phyloP scores from a whole-genome alignment of 192 early-diverging fungal species.

The Irineochytrium annulatum region DNA sequence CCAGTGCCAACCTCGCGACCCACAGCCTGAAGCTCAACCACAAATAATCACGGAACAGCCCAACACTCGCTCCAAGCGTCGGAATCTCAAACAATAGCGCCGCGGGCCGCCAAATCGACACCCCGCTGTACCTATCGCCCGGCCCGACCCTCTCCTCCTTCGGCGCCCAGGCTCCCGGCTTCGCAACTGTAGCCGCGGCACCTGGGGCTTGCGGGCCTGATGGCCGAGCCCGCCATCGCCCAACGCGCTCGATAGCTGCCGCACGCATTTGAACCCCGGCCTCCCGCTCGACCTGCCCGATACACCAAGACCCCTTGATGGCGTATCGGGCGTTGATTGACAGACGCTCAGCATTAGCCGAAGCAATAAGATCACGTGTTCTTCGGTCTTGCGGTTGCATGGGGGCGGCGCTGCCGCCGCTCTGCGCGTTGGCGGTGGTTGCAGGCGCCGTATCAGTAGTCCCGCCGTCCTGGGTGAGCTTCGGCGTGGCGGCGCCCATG shows the following conservation, averaged over 20 bases:
- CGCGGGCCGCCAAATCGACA: background rate
- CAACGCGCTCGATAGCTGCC: background rate
- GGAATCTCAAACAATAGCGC: background rate
- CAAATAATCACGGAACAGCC: background rate
- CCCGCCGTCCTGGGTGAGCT: background rate
- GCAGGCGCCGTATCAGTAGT: background rate
- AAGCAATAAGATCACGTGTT: background rate
- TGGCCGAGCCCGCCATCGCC: background rate
- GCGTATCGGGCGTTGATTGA: background rate
- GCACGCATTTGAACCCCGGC: background rate
- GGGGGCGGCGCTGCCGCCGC: background rate
- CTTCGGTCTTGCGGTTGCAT: background rate
- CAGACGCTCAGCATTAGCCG: background rate
- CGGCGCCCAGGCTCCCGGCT: background rate
- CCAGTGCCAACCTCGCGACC: background rate
- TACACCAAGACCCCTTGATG: background rate
- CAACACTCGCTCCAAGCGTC: background rate
- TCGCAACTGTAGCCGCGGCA: background rate
- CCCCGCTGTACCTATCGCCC: background rate
- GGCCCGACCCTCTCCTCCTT: background rate
- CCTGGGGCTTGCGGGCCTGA: background rate
- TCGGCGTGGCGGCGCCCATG: conserved; percentile 17
- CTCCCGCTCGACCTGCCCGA: background rate
- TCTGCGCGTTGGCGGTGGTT: background rate
- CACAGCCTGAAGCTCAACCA: background rate